Conservation (phyloP, 371 early-diverging fungal species). For the Fennellomyces sp. region DNA sequence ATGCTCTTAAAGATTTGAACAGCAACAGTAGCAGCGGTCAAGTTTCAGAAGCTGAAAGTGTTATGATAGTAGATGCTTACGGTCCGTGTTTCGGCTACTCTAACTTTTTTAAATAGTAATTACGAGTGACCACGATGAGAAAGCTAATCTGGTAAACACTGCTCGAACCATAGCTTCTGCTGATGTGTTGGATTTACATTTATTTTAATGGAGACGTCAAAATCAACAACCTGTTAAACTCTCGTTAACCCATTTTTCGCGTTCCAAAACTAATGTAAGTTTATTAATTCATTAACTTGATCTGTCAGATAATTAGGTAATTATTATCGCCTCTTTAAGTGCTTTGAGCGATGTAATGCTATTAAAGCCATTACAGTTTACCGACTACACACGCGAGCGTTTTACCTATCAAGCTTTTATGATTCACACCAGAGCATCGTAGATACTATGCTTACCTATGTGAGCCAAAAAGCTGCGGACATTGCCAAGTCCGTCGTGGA, state of each 20-base stretch:
- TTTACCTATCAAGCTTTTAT: constrained; percentile 8
- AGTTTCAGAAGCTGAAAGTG: no score
- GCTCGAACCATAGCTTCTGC: background rate
- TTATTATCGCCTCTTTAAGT: background rate
- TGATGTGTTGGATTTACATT: background rate
- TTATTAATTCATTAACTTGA: background rate
- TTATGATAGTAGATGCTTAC: no score
- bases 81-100: no score
- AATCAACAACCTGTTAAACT: background rate
- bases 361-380: constrained; percentile 14
- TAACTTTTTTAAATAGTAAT: no score
- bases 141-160: no score
- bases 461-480: constrained; percentile 1
- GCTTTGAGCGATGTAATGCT: constrained; percentile 14
- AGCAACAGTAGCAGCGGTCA: no score
- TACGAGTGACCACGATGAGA: no score
- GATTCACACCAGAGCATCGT: constrained; percentile 12
- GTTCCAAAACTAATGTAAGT: background rate
- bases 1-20: background rate
- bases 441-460: constrained; percentile 8
- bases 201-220: background rate
- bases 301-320: background rate
- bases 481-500: constrained; percentile 4
- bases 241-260: background rate
- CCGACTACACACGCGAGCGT: constrained; percentile 6